A percentile compares a stretch with the other conserved stretches of the same genome.
These are phyloP conservation scores for Herpetomonas samuelpessoai DNA, from an alignment of 208 protist genomes.

Conservation along the genomic window DNA sequence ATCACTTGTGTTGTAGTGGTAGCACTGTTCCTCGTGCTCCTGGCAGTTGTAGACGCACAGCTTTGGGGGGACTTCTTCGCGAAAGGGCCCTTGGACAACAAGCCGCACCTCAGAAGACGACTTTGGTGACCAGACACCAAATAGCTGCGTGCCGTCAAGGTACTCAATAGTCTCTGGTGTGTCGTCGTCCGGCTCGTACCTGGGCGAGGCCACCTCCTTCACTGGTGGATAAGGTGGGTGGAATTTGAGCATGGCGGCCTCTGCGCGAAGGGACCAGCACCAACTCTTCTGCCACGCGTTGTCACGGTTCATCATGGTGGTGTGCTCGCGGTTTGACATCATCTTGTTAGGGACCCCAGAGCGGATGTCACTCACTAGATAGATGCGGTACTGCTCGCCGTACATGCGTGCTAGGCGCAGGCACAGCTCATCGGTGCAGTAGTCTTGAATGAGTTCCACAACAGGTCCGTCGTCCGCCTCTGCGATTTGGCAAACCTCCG, in stretches of 20 bases:
- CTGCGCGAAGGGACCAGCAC: slow-evolving; percentile 79
- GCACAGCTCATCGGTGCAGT: slow-evolving; percentile 91
- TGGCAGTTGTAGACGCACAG: slow-evolving; percentile 72
- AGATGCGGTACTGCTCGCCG: slow-evolving; percentile 48
- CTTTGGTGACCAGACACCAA: slow-evolving; percentile 92
- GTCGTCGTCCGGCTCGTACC: slow-evolving; percentile 46
- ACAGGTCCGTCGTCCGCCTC: slow-evolving; percentile 31
- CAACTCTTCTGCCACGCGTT: slow-evolving; percentile 86
- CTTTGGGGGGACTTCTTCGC: slow-evolving; percentile 10
- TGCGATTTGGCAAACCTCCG: slow-evolving; percentile 32
- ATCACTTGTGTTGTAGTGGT: slow-evolving; percentile 90
- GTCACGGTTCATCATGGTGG: slow-evolving; percentile 79
- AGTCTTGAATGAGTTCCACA: slow-evolving; percentile 74
- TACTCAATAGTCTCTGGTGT: slow-evolving; percentile 75
- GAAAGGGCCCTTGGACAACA: slow-evolving; percentile 64
- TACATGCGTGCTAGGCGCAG: slow-evolving; percentile 54
- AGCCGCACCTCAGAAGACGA: slow-evolving; percentile 95
- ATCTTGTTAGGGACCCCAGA: slow-evolving; percentile 60
- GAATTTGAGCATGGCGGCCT: slow-evolving; percentile 93
- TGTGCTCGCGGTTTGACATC: slow-evolving; percentile 73
- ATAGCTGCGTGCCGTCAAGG: slow-evolving; percentile 70
- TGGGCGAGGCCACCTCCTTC: slow-evolving; percentile 20
- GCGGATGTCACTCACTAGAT: slow-evolving; percentile 93
- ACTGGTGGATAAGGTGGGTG: slow-evolving; percentile 89
- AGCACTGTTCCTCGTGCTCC: slow-evolving; percentile 93